Conservation (phyloP, 495 filamentous ascomycete species). For the Darksidea phi region DNA sequence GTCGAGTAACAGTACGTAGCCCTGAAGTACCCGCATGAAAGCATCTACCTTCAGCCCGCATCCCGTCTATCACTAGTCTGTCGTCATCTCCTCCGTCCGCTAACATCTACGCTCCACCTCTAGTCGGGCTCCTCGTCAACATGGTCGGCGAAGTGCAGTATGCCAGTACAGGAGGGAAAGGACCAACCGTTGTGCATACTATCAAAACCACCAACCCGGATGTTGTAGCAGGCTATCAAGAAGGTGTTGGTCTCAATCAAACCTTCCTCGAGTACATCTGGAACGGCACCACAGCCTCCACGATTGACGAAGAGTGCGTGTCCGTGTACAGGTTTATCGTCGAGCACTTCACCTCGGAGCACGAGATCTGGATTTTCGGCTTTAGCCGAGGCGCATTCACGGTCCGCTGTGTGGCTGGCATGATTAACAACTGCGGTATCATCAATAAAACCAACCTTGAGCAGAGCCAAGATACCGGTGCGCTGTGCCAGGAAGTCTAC, state of each 20-base stretch:
- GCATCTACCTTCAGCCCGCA: neutral
- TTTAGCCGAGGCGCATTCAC: constrained; percentile 29
- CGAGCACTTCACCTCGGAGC: constrained; percentile 6
- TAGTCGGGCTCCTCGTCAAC: constrained; percentile 6
- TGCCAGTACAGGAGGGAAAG: neutral
- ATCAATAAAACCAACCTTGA: neutral
- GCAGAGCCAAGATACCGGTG: neutral
- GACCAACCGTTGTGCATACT: constrained; percentile 13
- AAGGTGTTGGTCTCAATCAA: constrained; percentile 30
- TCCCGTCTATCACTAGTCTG: neutral
- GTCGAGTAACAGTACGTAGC: too few species aligned
- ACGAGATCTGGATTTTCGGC: constrained; percentile 32
- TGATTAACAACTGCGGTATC: constrained; percentile 35
- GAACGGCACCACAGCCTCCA: constrained; percentile 28
- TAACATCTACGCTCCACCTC: neutral
- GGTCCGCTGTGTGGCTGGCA: constrained; percentile 26
- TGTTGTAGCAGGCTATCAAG: constrained; percentile 26
- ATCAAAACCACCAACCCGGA: neutral
- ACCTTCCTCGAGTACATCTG: constrained; percentile 26
- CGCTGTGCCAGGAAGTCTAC: constrained; percentile 27
- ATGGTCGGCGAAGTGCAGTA: constrained; percentile 16
- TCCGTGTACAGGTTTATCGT: constrained; percentile 30
- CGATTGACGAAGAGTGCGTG: constrained; percentile 29
- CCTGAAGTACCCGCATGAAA: too few species aligned
- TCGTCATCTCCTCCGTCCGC: neutral